Conservation (phyloP, 371 early-diverging fungal species). For the Dinochytrium kinnereticum region DNA sequence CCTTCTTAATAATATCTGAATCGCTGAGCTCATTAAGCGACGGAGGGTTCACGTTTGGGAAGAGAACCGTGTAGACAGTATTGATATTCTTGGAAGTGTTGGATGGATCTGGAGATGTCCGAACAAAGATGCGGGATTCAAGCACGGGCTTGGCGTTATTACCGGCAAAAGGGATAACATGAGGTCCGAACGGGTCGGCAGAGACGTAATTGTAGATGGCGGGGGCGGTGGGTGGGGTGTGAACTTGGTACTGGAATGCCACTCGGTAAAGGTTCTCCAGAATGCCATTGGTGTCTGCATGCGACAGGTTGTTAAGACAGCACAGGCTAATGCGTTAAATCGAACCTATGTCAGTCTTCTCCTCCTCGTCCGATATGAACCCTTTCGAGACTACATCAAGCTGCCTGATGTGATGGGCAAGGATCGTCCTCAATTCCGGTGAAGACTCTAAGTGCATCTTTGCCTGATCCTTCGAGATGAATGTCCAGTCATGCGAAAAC, state of each 20-base stretch:
- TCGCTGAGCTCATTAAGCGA: conserved; percentile 9
- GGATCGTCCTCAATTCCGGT: neutral
- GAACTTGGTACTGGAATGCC: conserved; percentile 20
- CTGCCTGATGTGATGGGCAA: neutral
- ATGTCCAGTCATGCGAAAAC: conserved; percentile 12
- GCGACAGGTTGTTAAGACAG: neutral
- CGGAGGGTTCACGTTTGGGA: conserved; percentile 5
- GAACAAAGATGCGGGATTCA: conserved; percentile 21
- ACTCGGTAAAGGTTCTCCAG: conserved; percentile 1
- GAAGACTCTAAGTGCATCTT: conserved; percentile 9
- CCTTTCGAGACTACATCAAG: neutral
- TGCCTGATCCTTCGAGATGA: neutral
- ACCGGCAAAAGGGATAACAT: conserved; percentile 18
- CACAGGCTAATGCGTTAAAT: neutral
- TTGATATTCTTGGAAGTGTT: neutral
- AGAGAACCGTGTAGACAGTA: conserved; percentile 24
- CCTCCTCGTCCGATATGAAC: neutral
- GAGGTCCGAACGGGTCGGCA: conserved; percentile 25
- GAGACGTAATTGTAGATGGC: conserved; percentile 11
- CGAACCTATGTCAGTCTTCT: neutral
- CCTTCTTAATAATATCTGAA: conserved; percentile 4
- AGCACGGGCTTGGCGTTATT: conserved; percentile 8
- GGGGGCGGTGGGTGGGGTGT: neutral
- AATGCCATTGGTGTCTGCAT: conserved; percentile 6
- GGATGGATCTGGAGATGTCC: neutral